Evolutionary conservation across 805 yeast genomes (phyloP).

Genomic region (Suhomyces prunicola): DNA sequence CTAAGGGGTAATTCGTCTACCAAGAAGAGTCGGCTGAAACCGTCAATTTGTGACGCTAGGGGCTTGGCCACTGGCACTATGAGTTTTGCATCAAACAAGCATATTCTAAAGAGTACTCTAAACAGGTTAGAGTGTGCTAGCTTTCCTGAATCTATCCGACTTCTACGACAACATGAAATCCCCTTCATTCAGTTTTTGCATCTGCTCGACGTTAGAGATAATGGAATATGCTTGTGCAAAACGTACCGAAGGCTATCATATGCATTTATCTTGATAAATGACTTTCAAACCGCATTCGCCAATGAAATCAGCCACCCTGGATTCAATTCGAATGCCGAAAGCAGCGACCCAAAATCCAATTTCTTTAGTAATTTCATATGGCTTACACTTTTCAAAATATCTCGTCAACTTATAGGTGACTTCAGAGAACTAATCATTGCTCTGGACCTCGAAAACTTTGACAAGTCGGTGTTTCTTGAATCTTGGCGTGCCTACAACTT

Average conservation of each 20-base stretch:
- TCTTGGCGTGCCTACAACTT: conserved; percentile 16
- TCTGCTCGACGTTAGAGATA: not conserved
- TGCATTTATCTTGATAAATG: conserved; percentile 18
- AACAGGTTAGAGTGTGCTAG: not conserved
- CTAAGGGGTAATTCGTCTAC: not conserved
- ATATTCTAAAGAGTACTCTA: not conserved
- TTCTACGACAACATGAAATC: not conserved
- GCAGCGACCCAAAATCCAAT: conserved; percentile 1
- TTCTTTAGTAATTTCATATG: conserved; percentile 17
- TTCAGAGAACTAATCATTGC: conserved; percentile 5
- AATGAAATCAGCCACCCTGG: conserved; percentile 21
- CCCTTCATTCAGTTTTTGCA: not conserved
- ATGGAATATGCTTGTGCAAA: not conserved
- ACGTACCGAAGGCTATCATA: conserved; percentile 8
- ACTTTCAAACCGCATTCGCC: conserved; percentile 7
- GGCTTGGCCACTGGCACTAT: not conserved
- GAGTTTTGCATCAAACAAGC: not conserved
- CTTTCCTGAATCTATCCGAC: not conserved
- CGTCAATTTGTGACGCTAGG: not conserved
- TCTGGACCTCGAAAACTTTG: not conserved
- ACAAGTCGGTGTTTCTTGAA: not conserved
- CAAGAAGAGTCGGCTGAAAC: not conserved
- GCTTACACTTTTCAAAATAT: conserved; percentile 15
- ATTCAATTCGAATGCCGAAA: conserved; percentile 17
- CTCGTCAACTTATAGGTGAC: conserved; percentile 11